Percentiles rank a stretch among this genome's conserved stretches.
Conservation (phyloP, 1,284 basidiomycete genomes). For the Trichosporon sp. region DNA sequence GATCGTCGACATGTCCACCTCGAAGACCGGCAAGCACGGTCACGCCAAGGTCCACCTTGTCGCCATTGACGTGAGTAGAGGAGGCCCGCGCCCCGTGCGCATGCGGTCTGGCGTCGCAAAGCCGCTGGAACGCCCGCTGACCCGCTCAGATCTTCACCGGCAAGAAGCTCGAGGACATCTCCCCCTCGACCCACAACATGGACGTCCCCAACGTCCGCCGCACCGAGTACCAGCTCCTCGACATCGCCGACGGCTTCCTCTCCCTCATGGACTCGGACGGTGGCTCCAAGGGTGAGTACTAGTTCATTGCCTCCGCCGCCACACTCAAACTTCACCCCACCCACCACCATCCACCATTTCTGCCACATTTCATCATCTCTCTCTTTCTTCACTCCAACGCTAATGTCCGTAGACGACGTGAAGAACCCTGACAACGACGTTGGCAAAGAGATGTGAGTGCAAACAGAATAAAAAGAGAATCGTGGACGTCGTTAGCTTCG, state of each 20-base stretch:
- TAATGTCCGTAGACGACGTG: slow-evolving; percentile 66
- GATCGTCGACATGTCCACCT: slow-evolving; percentile 99
- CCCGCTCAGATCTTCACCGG: slow-evolving; percentile 81
- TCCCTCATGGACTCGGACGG: slow-evolving; percentile 90
- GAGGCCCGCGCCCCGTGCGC: background rate
- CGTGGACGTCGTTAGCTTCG: too few relatives aligned
- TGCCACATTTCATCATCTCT: background rate
- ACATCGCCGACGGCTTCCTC: slow-evolving; percentile 84
- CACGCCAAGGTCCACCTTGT: slow-evolving; percentile 99
- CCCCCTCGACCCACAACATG: slow-evolving; percentile 71
- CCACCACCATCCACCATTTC: background rate
- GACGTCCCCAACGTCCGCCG: slow-evolving; percentile 93
- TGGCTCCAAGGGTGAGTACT: slow-evolving; percentile 57
- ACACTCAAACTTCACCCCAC: background rate
- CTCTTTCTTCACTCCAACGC: background rate
- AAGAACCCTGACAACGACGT: slow-evolving; percentile 82
- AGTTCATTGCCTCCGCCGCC: background rate
- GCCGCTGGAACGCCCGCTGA: background rate
- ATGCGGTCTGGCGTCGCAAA: too few relatives aligned
- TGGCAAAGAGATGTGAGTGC: slow-evolving; percentile 62
- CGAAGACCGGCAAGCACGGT: slow-evolving; percentile 86
- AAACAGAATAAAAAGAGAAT: too few relatives aligned
- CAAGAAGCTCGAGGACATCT: slow-evolving; percentile 98
- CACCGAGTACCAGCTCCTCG: slow-evolving; percentile 87
- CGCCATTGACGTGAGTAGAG: slow-evolving; percentile 78